Base-by-base conservation (phyloP, 305 asterid species). In the Fraxinus ornus region DNA sequence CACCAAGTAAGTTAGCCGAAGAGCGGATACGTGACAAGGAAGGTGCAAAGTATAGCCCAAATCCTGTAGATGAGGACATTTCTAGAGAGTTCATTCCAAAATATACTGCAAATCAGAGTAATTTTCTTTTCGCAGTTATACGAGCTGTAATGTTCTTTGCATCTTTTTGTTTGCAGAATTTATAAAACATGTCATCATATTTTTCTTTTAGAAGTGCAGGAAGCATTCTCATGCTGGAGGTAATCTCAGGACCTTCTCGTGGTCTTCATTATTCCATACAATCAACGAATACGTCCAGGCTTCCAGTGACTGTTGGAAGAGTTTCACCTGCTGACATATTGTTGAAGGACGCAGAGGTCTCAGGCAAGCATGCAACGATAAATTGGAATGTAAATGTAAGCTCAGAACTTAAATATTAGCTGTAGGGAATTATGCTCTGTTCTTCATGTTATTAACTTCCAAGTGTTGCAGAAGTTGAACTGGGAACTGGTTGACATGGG, bases 401-500 rank as follows among this genome's bases (percentile, higher is more conserved):
- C 75, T 60, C 77, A 78, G 62, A 68, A 73, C 83, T 83, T 83
- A 55, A 64, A 19, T 80, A 74, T 82, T 73, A 60, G 62, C 12
- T 78, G 21, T 78, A 85, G 52, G 75, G 7, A 81, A 81, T 49
- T 17, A 77, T 83, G 77, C 52, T 66, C 22, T 82, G 66, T 78
- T 52, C 28, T 74, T 79, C 84, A 82, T 81, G 86, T 79, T 74
- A 71, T 79, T 79, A 66, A 80, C 84, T 80, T 85, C 49, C 47
- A 60, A 7, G 73, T 85, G 64, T 85, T 89, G 83, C 89, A 97
- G 99, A 97, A 91, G 86, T 86, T 88, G 82, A 95, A 90, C 85
- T 97, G 99, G 99, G 99, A 97, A 91, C 93, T 97, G 85, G 91
- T 93, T 82, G 99, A 97, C 90, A 91, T 97, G 99, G 99, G 99